Conservation (phyloP, 2,329 filamentous ascomycete genomes). For the Alternaria novae-zelandiae region DNA sequence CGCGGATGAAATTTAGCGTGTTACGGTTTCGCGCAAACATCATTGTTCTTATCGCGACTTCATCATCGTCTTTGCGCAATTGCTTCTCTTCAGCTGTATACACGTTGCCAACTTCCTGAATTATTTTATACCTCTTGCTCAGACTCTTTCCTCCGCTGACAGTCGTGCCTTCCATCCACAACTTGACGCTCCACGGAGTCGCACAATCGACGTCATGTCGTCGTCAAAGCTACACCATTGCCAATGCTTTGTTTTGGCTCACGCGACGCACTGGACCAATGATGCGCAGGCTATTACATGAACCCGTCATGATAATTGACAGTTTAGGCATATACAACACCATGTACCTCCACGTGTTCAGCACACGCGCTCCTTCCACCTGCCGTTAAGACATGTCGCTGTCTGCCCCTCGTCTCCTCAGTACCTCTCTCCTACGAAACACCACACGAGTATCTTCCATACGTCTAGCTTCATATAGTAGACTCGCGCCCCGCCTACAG, state of each 20-base stretch:
- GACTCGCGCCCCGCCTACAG: slow-evolving; percentile 1
- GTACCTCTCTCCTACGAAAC: slow-evolving; percentile 7
- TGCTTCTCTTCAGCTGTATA: background rate
- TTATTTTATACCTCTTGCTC: background rate
- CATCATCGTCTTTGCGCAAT: background rate
- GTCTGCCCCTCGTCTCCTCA: slow-evolving; percentile 17
- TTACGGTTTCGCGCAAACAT: background rate
- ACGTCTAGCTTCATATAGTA: background rate
- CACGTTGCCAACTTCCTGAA: background rate
- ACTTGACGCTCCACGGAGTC: background rate
- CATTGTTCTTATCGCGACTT: background rate
- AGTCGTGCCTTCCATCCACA: background rate
- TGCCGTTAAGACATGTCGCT: slow-evolving; percentile 21
- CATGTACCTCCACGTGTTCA: slow-evolving; percentile 15
- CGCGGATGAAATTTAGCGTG: background rate
- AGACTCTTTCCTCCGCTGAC: background rate
- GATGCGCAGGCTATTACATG: slow-evolving; percentile 5
- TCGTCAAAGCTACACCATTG: slow-evolving; percentile 9
- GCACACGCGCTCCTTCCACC: background rate
- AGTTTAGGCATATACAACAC: background rate
- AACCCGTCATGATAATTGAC: slow-evolving; percentile 22
- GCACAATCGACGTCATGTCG: slow-evolving; percentile 10
- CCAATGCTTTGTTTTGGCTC: background rate
- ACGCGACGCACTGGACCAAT: slow-evolving; percentile 10
- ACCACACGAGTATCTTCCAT: slow-evolving; percentile 1